Percentiles rank a stretch among this genome's conserved stretches.
phyloP scores from a whole-genome alignment of 2,329 filamentous ascomycete genomes.

The Camptophora hylomeconis region DNA sequence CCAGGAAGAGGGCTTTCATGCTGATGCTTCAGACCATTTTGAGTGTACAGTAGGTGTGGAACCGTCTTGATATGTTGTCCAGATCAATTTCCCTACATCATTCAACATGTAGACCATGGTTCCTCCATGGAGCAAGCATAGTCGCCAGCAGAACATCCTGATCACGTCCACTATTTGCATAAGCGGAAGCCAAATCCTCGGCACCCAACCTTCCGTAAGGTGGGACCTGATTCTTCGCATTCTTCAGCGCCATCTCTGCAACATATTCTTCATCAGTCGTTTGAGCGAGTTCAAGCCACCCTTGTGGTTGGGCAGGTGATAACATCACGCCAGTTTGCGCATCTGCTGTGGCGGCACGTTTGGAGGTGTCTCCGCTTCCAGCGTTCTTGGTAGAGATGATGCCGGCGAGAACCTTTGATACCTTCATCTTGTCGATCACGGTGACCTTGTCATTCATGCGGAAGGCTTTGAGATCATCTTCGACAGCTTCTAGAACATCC shows the following conservation, averaged over 20 bases:
- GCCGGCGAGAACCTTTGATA: constrained; percentile 63
- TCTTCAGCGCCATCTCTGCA: constrained; percentile 67
- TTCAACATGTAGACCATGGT: too few relatives aligned
- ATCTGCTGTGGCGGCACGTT: constrained; percentile 42
- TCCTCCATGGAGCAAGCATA: constrained; percentile 69
- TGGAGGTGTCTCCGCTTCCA: constrained; percentile 24
- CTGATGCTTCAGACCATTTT: too few relatives aligned
- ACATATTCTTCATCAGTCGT: constrained; percentile 28
- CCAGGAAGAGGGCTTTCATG: too few relatives aligned
- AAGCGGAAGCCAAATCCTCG: constrained; percentile 57
- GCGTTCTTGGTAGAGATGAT: constrained; percentile 49
- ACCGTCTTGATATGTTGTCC: too few relatives aligned
- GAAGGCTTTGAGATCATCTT: constrained; percentile 60
- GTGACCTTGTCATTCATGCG: constrained; percentile 54
- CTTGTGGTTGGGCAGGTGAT: constrained; percentile 62
- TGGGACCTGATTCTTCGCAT: constrained; percentile 62
- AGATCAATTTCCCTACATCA: too few relatives aligned
- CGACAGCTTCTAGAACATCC: constrained; percentile 68
- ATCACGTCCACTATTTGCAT: constrained; percentile 57
- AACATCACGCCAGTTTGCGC: constrained; percentile 69
- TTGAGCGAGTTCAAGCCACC: constrained; percentile 65
- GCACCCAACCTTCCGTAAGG: constrained; percentile 57
- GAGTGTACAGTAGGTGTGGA: too few relatives aligned
- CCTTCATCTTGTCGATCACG: constrained; percentile 50
- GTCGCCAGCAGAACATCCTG: constrained; percentile 66